Conservation (phyloP, 257 asterid species). For the Striga asiatica region DNA sequence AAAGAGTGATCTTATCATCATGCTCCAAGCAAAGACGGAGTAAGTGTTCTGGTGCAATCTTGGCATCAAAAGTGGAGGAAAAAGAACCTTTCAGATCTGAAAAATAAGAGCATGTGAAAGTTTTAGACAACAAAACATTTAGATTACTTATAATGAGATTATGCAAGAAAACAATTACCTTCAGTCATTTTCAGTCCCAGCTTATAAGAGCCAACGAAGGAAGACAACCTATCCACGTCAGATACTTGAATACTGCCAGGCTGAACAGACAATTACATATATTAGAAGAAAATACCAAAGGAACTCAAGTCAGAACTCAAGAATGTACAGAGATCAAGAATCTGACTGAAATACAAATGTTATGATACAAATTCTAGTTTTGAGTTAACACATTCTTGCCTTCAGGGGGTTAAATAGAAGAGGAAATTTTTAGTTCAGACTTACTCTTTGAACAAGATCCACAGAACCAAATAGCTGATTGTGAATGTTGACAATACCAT, state of each 20-base stretch:
- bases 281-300: constrained; percentile 1
- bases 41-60: constrained; percentile 73
- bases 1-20: constrained; percentile 33
- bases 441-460: constrained; percentile 54
- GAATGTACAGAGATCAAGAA: too few species aligned
- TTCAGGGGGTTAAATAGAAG: neutral
- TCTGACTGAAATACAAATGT: neutral
- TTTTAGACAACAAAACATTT: neutral
- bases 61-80: constrained; percentile 60
- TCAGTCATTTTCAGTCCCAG: constrained; percentile 50
- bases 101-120: neutral
- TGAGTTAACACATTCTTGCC: neutral
- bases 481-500: constrained; percentile 55
- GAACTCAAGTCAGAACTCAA: neutral
- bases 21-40: constrained; percentile 80
- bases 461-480: constrained; percentile 69
- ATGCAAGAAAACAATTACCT: constrained; percentile 32
- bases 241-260: constrained; percentile 50
- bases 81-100: constrained; percentile 51
- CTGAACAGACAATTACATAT: constrained; percentile 25
- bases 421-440: constrained; percentile 4
- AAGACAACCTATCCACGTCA: constrained; percentile 45
- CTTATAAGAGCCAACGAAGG: constrained; percentile 51
- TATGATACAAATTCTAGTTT: neutral
- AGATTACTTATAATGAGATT: neutral